Evolutionary conservation across 2,329 filamentous ascomycete species (phyloP).

Genomic region (Beauveria bassiana): DNA sequence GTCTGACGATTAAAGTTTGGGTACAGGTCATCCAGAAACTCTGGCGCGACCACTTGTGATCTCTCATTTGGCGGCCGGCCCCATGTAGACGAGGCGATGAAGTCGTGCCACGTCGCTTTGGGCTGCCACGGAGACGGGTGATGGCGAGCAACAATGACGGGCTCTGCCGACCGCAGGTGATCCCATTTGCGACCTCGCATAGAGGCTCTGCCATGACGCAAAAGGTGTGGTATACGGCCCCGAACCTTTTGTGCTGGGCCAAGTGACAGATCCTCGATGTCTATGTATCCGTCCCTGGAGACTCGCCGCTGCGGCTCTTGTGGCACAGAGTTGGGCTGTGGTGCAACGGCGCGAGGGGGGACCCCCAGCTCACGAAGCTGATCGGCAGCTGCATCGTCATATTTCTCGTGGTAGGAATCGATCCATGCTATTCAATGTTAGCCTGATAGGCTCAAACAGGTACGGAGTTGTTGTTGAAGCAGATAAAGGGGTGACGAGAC

Average conservation of each 20-base stretch:
- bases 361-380: conserved; percentile 32
- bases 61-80: conserved; percentile 39
- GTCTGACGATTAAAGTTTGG: conserved; percentile 37
- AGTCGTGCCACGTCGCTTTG: conserved; percentile 42
- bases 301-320: conserved; percentile 33
- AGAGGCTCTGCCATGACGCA: conserved; percentile 39
- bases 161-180: conserved; percentile 49
- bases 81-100: conserved; percentile 46
- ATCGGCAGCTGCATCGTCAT: conserved; percentile 30
- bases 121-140: conserved; percentile 32
- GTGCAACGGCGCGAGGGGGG: conserved; percentile 30
- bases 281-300: conserved; percentile 41
- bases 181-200: conserved; percentile 48
- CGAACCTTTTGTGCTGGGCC: conserved; percentile 26
- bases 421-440: conserved; percentile 37
- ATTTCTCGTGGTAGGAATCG: conserved; percentile 36
- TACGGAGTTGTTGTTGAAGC: background rate
- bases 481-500: background rate
- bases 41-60: conserved; percentile 39
- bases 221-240: conserved; percentile 36
- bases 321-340: conserved; percentile 36
- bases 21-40: conserved; percentile 38
- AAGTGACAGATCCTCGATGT: conserved; percentile 30
- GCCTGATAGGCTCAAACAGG: conserved; percentile 15
- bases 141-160: conserved; percentile 48